phyloP scores from a whole-genome alignment of 371 early-diverging fungal species.

The Mucor saturninus region DNA sequence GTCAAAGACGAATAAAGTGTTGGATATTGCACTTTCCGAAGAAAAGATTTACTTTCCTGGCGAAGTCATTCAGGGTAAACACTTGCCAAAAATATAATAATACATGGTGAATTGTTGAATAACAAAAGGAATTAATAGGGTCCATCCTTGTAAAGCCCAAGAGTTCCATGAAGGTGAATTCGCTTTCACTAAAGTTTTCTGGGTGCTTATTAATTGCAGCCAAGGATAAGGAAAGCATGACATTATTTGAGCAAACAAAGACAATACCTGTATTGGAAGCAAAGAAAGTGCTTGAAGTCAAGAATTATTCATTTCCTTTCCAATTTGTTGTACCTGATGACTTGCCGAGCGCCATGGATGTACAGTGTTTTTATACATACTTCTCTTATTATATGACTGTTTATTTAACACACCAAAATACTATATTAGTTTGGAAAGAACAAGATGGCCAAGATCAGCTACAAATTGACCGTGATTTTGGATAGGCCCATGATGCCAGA shows the following conservation, averaged over 20 bases:
- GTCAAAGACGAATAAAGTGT: constrained; percentile 24
- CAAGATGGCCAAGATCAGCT: constrained; percentile 31
- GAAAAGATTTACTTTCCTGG: constrained; percentile 42
- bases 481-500: constrained; percentile 51
- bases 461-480: constrained; percentile 45
- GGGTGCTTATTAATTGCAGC: constrained; percentile 36
- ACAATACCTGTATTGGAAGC: constrained; percentile 26
- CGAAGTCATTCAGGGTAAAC: constrained; percentile 37
- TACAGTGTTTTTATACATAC: constrained; percentile 9
- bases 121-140: constrained; percentile 27
- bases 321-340: constrained; percentile 48
- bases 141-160: constrained; percentile 46
- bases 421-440: constrained; percentile 41
- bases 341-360: constrained; percentile 54
- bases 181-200: constrained; percentile 39
- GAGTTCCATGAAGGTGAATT: constrained; percentile 45
- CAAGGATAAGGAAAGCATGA: constrained; percentile 43
- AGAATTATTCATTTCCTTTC: constrained; percentile 45
- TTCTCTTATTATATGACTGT: neutral
- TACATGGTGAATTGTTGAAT: neutral
- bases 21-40: constrained; percentile 31
- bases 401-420: no score
- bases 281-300: constrained; percentile 42
- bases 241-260: constrained; percentile 35
- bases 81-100: neutral